phyloP scores from a whole-genome alignment of 345 rosid species.

The Gossypium raimondii region DNA sequence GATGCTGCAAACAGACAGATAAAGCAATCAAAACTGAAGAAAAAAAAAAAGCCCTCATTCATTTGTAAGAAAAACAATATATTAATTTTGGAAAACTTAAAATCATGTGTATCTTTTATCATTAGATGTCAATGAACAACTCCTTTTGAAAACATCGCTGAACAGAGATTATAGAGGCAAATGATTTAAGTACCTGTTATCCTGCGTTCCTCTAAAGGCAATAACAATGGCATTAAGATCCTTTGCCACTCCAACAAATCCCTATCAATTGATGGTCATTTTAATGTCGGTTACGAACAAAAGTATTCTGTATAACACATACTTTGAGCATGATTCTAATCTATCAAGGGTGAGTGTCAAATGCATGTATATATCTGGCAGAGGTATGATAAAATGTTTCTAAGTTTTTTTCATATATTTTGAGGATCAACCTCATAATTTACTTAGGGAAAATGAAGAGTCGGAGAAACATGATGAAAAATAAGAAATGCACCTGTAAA shows the following conservation, averaged over 20 bases:
- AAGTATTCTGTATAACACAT: background rate
- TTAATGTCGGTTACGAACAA: constrained; percentile 7
- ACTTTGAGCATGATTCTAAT: background rate
- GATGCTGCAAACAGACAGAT: constrained; percentile 45
- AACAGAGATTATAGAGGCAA: constrained; percentile 12
- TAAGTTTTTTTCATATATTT: background rate
- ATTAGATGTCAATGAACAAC: background rate
- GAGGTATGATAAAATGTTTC: background rate
- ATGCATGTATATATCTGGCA: background rate
- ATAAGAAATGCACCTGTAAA: constrained; percentile 52
- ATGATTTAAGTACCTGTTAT: constrained; percentile 39
- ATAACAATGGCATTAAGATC: constrained; percentile 59
- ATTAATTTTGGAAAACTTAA: background rate
- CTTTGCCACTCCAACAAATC: constrained; percentile 66
- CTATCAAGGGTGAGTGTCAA: background rate
- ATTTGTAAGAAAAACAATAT: background rate
- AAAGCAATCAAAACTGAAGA: constrained; percentile 9
- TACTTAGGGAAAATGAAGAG: background rate
- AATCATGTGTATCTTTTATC: background rate
- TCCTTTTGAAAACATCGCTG: background rate
- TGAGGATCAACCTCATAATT: background rate
- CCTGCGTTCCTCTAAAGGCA: constrained; percentile 80
- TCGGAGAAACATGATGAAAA: background rate
- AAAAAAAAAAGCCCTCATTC: background rate
- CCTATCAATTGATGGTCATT: constrained; percentile 34